Base-by-base conservation (phyloP, 179 eudicot species). In the Actinidia chinensis region DNA sequence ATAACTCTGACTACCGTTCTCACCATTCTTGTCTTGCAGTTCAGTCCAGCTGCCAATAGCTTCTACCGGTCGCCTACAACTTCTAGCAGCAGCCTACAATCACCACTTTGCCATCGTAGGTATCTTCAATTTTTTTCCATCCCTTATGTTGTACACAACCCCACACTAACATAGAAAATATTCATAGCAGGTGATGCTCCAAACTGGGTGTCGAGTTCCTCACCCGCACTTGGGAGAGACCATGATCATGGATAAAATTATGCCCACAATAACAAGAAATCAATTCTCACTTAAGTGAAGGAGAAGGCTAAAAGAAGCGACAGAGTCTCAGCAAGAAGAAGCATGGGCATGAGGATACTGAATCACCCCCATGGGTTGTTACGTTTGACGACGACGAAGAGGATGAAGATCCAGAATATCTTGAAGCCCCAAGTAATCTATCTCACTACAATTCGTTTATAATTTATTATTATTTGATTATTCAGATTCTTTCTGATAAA, bases 301-400 rank as follows among this genome's bases (percentile, higher is more conserved):
- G 98, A 91, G 75, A 91, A 72, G 76, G 98, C 95, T 17, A 90
- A 74, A 95, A 88, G 86, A 78, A 86, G 87, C 82, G 84, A 44
- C 81, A 84, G 73, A 73, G 81, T 70, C 74, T 95, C 17, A 86
- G 80, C 72, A 86, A 67, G 87, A 89, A 76, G 86, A 87, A 79
- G 25, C 77, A 68, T 1, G 79, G 55, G 33, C 47, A 77, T 48
- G 91, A 86, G 80, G 75, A 71, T 60, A 59, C 72, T 48, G 68
- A 43, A 54, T 71, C 93, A 10, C 95, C 93, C 44, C 76, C 92
- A 5, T 84, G 86, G 88, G 89, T 88, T 5, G 86, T 84, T 50
- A 79, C 82, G 78, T 80, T 85, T 78, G 87, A 87, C 55, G 92
- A 92, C 3, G 73, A 69, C 5, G 73, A 46, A 40, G 82, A 76